Percentiles rank a stretch among this genome's conserved stretches.
These are phyloP conservation scores for Imleria badia DNA, from an alignment of 768 basidiomycete genomes.

Conservation along the genomic window DNA sequence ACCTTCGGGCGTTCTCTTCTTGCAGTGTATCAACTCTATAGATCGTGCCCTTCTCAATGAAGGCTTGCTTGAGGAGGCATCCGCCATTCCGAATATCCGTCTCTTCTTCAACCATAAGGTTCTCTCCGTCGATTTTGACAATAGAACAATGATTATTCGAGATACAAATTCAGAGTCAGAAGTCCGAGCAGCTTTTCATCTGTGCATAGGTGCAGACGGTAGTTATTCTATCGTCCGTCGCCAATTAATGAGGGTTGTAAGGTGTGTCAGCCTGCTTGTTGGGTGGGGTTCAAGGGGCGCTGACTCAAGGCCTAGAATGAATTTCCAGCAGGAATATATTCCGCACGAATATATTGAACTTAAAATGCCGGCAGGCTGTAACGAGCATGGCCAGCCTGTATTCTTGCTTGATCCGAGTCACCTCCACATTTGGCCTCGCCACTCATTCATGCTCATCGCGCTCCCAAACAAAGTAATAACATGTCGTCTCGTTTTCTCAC, in stretches of 20 bases:
- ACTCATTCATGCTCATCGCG: conserved; percentile 99
- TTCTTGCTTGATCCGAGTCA: conserved; percentile 93
- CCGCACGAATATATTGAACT: conserved; percentile 96
- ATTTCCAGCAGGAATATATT: conserved; percentile 94
- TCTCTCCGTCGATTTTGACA: conserved; percentile 71
- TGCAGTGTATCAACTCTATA: conserved; percentile 91
- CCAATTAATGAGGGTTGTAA: conserved; percentile 93
- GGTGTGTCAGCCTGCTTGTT: conserved; percentile 49
- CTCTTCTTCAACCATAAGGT: conserved; percentile 84
- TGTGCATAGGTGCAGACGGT: conserved; percentile 92
- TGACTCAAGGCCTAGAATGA: conserved; percentile 61
- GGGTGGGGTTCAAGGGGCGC: conserved; percentile 3
- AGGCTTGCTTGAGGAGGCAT: conserved; percentile 74
- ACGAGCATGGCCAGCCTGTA: conserved; percentile 55
- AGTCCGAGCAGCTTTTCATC: conserved; percentile 57
- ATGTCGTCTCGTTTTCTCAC: conserved; percentile 25
- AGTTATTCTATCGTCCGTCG: conserved; percentile 88
- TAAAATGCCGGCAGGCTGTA: conserved; percentile 83
- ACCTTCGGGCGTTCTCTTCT: conserved; percentile 22
- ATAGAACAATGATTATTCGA: conserved; percentile 52
- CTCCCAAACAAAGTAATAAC: conserved; percentile 88
- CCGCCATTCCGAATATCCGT: conserved; percentile 59
- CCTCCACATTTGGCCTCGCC: conserved; percentile 98
- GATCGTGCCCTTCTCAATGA: conserved; percentile 87
- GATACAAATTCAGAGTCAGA: conserved; percentile 45